Percentiles rank a stretch among this genome's conserved stretches.
These are phyloP conservation scores for Phialocephala sp. DNA, from an alignment of 2,329 filamentous ascomycete genomes.

Conservation along the genomic window DNA sequence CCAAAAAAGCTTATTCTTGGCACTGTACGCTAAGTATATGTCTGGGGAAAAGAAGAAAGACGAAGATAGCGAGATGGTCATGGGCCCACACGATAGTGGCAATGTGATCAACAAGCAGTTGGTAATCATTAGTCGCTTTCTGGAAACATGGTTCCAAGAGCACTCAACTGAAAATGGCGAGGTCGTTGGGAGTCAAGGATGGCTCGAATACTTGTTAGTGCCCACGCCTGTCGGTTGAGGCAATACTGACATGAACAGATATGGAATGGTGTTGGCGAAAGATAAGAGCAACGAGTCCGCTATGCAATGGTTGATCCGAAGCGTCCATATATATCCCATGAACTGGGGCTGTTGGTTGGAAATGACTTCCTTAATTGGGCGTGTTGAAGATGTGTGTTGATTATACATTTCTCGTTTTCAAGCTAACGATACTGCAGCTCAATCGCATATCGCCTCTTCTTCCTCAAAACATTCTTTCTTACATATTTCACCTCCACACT, in stretches of 20 bases:
- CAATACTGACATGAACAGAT: slow-evolving; percentile 52
- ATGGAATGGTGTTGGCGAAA: slow-evolving; percentile 88
- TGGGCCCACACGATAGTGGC: slow-evolving; percentile 89
- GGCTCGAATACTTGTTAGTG: slow-evolving; percentile 80
- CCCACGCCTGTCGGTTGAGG: not conserved
- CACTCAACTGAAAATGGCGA: slow-evolving; percentile 63
- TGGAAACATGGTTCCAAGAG: slow-evolving; percentile 82
- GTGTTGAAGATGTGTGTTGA: slow-evolving; percentile 76
- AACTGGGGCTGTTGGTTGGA: slow-evolving; percentile 99
- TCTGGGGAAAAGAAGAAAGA: slow-evolving; percentile 95
- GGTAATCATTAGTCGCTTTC: slow-evolving; percentile 71
- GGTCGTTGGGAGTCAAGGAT: slow-evolving; percentile 76
- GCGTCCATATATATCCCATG: slow-evolving; percentile 88
- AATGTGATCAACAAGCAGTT: slow-evolving; percentile 86
- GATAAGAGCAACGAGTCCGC: slow-evolving; percentile 89
- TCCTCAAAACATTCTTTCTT: slow-evolving; percentile 89
- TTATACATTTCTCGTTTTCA: not conserved
- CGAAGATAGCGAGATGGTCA: slow-evolving; percentile 96
- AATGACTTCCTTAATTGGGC: slow-evolving; percentile 78
- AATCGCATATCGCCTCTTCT: slow-evolving; percentile 74
- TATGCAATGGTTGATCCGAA: slow-evolving; percentile 84
- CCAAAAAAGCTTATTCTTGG: slow-evolving; percentile 90
- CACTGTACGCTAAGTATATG: slow-evolving; percentile 89
- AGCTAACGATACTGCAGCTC: slow-evolving; percentile 57
- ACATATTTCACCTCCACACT: slow-evolving; percentile 91